Evolutionary conservation across 2,329 filamentous ascomycete species (phyloP).

Genomic region (Arthrobotrys iridis): DNA sequence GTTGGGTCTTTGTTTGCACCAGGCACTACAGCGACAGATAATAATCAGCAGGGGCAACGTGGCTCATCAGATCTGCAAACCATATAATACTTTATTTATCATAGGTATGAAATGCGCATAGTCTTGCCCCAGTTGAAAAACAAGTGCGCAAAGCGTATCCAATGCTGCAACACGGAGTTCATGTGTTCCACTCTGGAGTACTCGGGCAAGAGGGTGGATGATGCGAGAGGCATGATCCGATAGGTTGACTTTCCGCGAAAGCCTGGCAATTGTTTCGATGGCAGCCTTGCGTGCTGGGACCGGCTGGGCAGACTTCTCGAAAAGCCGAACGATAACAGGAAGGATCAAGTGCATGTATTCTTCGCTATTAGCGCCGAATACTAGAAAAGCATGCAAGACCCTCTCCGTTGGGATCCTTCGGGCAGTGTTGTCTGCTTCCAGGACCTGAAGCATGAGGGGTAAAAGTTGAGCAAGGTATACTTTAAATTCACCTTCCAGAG

Average conservation of each 20-base stretch:
- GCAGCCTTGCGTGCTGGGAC: slow-evolving; percentile 82
- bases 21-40: slow-evolving; percentile 64
- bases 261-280: slow-evolving; percentile 92
- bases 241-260: slow-evolving; percentile 95
- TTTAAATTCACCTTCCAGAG: slow-evolving; percentile 97
- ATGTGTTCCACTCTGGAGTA: slow-evolving; percentile 78
- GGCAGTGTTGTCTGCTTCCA: slow-evolving; percentile 82
- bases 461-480: slow-evolving; percentile 89
- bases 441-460: slow-evolving; percentile 90
- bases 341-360: slow-evolving; percentile 99
- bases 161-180: slow-evolving; percentile 81
- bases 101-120: slow-evolving; percentile 94
- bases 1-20: slow-evolving; percentile 80
- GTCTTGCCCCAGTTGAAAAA: slow-evolving; percentile 94
- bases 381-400: slow-evolving; percentile 91
- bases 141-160: slow-evolving; percentile 92
- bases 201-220: slow-evolving; percentile 87
- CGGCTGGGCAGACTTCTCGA: slow-evolving; percentile 87
- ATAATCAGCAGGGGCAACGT: not conserved
- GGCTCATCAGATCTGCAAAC: no score
- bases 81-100: slow-evolving; percentile 83
- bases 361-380: slow-evolving; percentile 94
- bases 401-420: slow-evolving; percentile 85
- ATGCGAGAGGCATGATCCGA: slow-evolving; percentile 97
- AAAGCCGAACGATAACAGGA: slow-evolving; percentile 91